phyloP scores from a whole-genome alignment of 1,284 basidiomycete species.

The Boletus sp. region DNA sequence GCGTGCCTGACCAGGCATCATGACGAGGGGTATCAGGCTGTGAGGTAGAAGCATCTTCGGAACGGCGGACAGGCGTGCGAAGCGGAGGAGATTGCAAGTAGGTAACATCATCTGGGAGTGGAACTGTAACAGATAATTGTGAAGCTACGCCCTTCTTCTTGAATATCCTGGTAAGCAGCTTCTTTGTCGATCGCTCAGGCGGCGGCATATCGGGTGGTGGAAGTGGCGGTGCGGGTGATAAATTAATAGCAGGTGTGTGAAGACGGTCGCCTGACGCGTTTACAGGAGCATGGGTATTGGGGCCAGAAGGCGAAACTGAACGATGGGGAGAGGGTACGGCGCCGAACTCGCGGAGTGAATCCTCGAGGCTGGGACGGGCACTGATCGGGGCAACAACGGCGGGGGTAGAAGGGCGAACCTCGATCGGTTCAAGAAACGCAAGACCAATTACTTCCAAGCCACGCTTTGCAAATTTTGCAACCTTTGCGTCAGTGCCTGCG shows the following conservation, averaged over 20 bases:
- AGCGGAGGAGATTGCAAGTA: constrained; percentile 27
- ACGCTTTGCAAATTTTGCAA: constrained; percentile 88
- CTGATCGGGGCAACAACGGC: constrained; percentile 14
- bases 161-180: constrained; percentile 77
- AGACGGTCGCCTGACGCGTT: background rate
- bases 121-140: constrained; percentile 19
- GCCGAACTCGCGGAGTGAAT: constrained; percentile 29
- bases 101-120: constrained; percentile 12
- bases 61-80: constrained; percentile 6
- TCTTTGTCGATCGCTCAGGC: constrained; percentile 49
- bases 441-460: constrained; percentile 83
- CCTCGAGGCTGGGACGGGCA: constrained; percentile 35
- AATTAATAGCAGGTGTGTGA: constrained; percentile 24
- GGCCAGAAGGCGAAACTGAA: constrained; percentile 16
- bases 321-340: constrained; percentile 13
- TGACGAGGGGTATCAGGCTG: constrained; percentile 14
- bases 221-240: constrained; percentile 29
- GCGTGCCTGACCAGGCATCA: constrained; percentile 25
- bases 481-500: constrained; percentile 92
- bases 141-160: constrained; percentile 54
- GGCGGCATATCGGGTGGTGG: constrained; percentile 30
- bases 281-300: constrained; percentile 6
- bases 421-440: constrained; percentile 80
- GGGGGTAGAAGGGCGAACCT: constrained; percentile 58
- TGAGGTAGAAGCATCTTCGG: constrained; percentile 19